A percentile compares a stretch with the other conserved stretches of the same genome.
phyloP scores from a whole-genome alignment of 2,329 filamentous ascomycete genomes.

The Magnaporthiopsis rhizophila region DNA sequence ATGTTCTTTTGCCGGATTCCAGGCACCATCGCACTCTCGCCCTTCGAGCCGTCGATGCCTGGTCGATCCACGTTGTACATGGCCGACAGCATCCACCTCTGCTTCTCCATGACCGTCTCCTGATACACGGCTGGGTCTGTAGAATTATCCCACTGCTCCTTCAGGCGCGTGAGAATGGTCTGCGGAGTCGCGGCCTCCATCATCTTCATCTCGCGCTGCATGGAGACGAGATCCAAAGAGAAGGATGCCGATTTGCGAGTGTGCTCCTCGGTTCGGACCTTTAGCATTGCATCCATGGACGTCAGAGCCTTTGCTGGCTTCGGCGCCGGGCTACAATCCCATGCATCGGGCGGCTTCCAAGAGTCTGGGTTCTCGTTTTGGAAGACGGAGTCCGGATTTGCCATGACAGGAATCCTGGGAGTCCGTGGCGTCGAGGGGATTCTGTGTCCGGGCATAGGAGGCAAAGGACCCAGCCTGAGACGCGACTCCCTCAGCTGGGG shows the following conservation, averaged over 20 bases:
- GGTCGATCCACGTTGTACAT: constrained; percentile 38
- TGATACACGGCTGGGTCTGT: constrained; percentile 41
- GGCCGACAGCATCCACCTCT: constrained; percentile 27
- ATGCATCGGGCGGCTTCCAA: constrained; percentile 38
- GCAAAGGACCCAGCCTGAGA: neutral
- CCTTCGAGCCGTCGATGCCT: constrained; percentile 6
- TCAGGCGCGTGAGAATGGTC: constrained; percentile 46
- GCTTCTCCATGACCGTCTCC: constrained; percentile 37
- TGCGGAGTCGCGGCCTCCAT: constrained; percentile 46
- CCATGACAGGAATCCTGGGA: constrained; percentile 13
- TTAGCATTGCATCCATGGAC: constrained; percentile 5
- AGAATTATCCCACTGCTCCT: constrained; percentile 41
- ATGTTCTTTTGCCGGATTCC: constrained; percentile 2
- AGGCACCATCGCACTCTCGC: constrained; percentile 8
- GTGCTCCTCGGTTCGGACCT: constrained; percentile 9
- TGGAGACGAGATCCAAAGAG: constrained; percentile 25
- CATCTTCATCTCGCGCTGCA: constrained; percentile 45
- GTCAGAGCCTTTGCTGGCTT: constrained; percentile 10
- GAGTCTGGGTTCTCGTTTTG: constrained; percentile 29
- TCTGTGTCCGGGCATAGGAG: neutral
- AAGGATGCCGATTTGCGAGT: constrained; percentile 12
- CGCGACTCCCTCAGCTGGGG: neutral
- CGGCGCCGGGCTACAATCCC: constrained; percentile 27
- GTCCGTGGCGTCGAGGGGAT: neutral
- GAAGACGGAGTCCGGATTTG: constrained; percentile 14